Evolutionary conservation across 306 rosid species (phyloP).

Genomic region (Dryas octopetala): DNA sequence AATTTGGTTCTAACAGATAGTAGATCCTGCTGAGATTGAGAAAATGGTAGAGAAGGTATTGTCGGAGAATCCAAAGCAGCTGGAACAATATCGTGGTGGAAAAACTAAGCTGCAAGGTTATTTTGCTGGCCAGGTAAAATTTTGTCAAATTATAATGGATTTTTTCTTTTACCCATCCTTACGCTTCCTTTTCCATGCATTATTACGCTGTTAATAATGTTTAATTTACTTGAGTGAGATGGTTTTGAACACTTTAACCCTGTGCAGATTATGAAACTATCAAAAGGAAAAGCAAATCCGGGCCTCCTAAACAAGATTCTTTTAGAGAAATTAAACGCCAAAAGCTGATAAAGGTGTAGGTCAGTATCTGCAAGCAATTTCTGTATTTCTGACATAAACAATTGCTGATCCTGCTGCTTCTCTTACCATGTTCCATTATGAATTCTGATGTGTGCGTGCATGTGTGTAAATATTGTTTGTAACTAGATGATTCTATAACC

Average conservation of each 20-base stretch:
- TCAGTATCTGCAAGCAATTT: slow-evolving; percentile 7
- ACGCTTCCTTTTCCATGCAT: neutral
- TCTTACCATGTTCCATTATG: neutral
- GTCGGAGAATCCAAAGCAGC: slow-evolving; percentile 85
- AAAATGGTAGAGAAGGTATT: slow-evolving; percentile 75
- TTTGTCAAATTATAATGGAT: neutral
- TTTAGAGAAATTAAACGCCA: slow-evolving; percentile 64
- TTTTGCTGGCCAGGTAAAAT: slow-evolving; percentile 88
- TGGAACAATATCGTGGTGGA: slow-evolving; percentile 83
- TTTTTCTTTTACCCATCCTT: neutral
- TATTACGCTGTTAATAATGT: neutral
- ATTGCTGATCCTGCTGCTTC: neutral
- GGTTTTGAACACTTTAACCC: slow-evolving; percentile 10
- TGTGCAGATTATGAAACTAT: slow-evolving; percentile 75
- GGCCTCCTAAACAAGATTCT: slow-evolving; percentile 84
- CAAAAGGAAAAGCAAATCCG: slow-evolving; percentile 97
- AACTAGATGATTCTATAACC: neutral
- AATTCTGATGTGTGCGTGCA: neutral
- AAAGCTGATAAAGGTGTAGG: slow-evolving; percentile 47
- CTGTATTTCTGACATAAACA: slow-evolving; percentile 1
- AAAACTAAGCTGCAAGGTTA: slow-evolving; percentile 82
- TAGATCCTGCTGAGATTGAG: slow-evolving; percentile 79
- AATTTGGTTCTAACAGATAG: slow-evolving; percentile 56
- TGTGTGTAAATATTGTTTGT: neutral
- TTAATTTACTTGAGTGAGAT: slow-evolving; percentile 2